Evolutionary conservation across 345 rosid species (phyloP).

Genomic region (Hirschfeldia incana): DNA sequence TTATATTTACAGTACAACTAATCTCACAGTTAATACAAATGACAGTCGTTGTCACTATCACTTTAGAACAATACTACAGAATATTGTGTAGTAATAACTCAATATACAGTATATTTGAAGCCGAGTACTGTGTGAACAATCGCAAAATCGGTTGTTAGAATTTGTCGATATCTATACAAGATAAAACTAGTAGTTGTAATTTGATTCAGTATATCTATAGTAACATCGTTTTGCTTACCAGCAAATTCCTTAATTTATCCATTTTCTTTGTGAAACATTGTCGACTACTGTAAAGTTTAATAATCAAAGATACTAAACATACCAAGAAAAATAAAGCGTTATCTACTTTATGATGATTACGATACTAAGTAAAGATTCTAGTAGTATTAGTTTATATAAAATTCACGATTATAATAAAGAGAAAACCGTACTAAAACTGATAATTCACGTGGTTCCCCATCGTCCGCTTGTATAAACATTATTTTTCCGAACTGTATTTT

Average conservation of each 20-base stretch:
- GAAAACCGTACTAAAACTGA: constrained; percentile 6
- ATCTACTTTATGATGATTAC: constrained; percentile 1
- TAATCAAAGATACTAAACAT: background rate
- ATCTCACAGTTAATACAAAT: background rate
- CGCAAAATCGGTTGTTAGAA: background rate
- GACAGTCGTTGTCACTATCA: background rate
- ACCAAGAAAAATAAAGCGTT: constrained; percentile 9
- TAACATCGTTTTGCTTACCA: background rate
- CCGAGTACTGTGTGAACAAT: background rate
- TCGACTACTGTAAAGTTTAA: constrained; percentile 19
- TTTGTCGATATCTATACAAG: background rate
- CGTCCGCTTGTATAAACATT: constrained; percentile 10
- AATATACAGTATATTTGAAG: background rate
- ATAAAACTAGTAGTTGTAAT: background rate
- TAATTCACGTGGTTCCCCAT: constrained; percentile 32
- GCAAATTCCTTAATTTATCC: background rate
- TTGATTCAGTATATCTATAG: background rate
- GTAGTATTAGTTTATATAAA: background rate
- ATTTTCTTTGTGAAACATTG: constrained; percentile 6
- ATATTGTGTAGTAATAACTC: background rate
- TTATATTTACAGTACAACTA: background rate
- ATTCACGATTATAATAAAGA: background rate
- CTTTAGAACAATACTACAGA: background rate
- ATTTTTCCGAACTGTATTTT: constrained; percentile 16
- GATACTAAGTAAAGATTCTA: background rate